These are phyloP conservation scores for Triangularia setosa DNA, from an alignment of 2,329 filamentous ascomycete genomes.

Conservation along the genomic window DNA sequence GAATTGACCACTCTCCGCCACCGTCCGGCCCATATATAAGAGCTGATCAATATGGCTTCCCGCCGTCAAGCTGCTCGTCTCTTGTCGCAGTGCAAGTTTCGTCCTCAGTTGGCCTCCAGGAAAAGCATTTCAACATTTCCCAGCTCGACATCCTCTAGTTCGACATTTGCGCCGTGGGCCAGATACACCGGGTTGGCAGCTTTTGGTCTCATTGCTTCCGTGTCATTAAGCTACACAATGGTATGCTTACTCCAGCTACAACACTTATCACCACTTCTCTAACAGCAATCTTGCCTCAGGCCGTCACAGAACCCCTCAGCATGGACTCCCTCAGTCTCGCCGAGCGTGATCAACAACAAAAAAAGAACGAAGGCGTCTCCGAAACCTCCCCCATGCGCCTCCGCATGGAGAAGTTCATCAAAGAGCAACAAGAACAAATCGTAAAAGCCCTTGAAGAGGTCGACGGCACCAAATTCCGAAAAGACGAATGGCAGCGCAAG, in stretches of 20 bases:
- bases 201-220: slow-evolving; percentile 47
- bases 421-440: slow-evolving; percentile 85
- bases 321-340: slow-evolving; percentile 70
- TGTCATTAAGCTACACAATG: slow-evolving; percentile 56
- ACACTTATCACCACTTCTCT: slow-evolving; percentile 10
- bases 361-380: slow-evolving; percentile 71
- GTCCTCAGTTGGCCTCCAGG: slow-evolving; percentile 20
- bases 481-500: slow-evolving; percentile 82
- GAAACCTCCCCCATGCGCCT: slow-evolving; percentile 89
- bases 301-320: slow-evolving; percentile 39
- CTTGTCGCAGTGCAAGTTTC: slow-evolving; percentile 25
- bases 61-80: slow-evolving; percentile 22
- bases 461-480: slow-evolving; percentile 76
- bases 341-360: slow-evolving; percentile 76
- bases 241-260: slow-evolving; percentile 44
- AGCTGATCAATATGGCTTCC: slow-evolving; percentile 24
- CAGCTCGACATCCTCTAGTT: slow-evolving; percentile 5
- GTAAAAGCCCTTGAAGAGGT: slow-evolving; percentile 77
- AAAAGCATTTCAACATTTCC: slow-evolving; percentile 20
- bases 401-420: slow-evolving; percentile 95
- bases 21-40: slow-evolving; percentile 9
- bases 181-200: slow-evolving; percentile 33
- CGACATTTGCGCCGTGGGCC: slow-evolving; percentile 9
- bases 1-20: slow-evolving; percentile 3
- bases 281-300: slow-evolving; percentile 32